A percentile compares a stretch with the other conserved stretches of the same genome.
These are phyloP conservation scores for Penicillium sp. DNA, from an alignment of 2,329 filamentous ascomycete genomes.

Conservation along the genomic window DNA sequence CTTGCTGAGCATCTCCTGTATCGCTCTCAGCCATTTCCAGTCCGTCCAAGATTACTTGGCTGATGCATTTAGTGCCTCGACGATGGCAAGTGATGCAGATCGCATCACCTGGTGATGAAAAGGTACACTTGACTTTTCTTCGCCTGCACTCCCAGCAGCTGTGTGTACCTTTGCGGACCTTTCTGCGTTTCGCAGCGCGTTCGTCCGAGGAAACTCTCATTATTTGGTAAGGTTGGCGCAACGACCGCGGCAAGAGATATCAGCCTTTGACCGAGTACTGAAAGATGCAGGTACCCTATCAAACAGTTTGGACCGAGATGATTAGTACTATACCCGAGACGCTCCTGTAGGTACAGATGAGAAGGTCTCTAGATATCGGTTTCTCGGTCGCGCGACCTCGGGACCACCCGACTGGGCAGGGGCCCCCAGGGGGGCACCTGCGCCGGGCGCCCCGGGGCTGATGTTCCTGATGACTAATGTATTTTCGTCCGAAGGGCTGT, in stretches of 20 bases:
- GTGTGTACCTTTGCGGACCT: constrained; percentile 30
- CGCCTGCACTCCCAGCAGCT: constrained; percentile 10
- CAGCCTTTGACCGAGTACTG: background rate
- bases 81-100: background rate
- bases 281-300: background rate
- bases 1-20: background rate
- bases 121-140: constrained; percentile 8
- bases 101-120: constrained; percentile 15
- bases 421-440: background rate
- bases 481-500: background rate
- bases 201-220: background rate
- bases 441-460: too few relatives aligned
- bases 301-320: background rate
- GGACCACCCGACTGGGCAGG: too few relatives aligned
- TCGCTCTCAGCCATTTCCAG: background rate
- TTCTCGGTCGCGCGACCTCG: background rate
- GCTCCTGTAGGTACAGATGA: background rate
- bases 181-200: constrained; percentile 16
- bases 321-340: background rate
- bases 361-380: background rate
- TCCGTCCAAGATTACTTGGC: constrained; percentile 1
- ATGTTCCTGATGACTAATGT: background rate
- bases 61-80: constrained; percentile 8
- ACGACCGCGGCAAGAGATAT: background rate
- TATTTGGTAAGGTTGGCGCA: background rate